These are phyloP conservation scores for Acacia concinna DNA, from an alignment of 331 rosid genomes.

Conservation along the genomic window DNA sequence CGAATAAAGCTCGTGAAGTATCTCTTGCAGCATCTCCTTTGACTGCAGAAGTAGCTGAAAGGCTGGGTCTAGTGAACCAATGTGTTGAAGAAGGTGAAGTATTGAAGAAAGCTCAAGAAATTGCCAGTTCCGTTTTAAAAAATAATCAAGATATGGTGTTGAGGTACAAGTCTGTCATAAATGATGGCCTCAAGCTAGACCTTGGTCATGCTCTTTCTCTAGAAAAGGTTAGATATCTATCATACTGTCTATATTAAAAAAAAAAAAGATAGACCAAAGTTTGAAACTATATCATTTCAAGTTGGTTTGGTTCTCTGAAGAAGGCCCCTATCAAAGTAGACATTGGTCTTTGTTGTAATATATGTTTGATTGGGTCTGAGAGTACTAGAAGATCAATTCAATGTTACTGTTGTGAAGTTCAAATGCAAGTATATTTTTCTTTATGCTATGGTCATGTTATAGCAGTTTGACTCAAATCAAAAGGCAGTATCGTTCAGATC, in stretches of 20 bases:
- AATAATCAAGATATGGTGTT: slow-evolving; percentile 78
- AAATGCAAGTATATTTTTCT: background rate
- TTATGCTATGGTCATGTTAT: background rate
- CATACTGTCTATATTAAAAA: background rate
- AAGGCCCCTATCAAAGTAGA: background rate
- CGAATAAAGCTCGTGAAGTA: slow-evolving; percentile 83
- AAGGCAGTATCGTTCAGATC: background rate
- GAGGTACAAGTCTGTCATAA: slow-evolving; percentile 81
- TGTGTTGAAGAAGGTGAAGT: slow-evolving; percentile 75
- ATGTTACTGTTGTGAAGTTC: background rate
- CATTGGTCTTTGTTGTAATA: background rate
- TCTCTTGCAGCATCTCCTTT: slow-evolving; percentile 80
- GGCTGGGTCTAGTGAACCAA: slow-evolving; percentile 79
- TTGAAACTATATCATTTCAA: background rate
- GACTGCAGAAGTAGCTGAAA: slow-evolving; percentile 77
- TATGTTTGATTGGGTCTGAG: slow-evolving; percentile 2
- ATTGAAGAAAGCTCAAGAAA: slow-evolving; percentile 71
- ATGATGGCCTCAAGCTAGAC: slow-evolving; percentile 82
- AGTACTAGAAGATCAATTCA: background rate
- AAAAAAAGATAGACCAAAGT: background rate
- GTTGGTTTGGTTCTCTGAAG: slow-evolving; percentile 3
- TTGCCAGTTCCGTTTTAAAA: slow-evolving; percentile 61
- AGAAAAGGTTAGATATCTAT: slow-evolving; percentile 61
- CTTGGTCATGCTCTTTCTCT: slow-evolving; percentile 70
- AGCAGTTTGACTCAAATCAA: background rate